These are phyloP conservation scores for Hanseniaspora sp. DNA, from an alignment of 1,139 yeast genomes.

Conservation along the genomic window DNA sequence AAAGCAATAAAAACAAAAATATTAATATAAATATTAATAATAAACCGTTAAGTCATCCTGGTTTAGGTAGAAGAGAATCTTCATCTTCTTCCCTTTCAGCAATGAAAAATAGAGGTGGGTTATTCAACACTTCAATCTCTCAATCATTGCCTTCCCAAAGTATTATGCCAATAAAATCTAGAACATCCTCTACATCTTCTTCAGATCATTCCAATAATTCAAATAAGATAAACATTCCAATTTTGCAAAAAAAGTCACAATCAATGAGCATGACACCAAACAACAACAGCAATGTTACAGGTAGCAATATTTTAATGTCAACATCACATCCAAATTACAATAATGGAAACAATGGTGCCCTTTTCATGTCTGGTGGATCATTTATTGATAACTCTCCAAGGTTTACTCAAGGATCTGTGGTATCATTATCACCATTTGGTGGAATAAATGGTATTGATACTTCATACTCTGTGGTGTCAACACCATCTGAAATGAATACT, in stretches of 20 bases:
- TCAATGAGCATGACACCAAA: slow-evolving; percentile 16
- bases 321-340: slow-evolving; percentile 13
- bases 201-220: slow-evolving; percentile 24
- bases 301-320: slow-evolving; percentile 8
- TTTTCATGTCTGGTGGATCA: slow-evolving; percentile 14
- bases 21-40: background rate
- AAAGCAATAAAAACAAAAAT: slow-evolving; percentile 2
- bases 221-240: slow-evolving; percentile 28
- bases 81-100: slow-evolving; percentile 15
- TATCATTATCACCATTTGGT: background rate
- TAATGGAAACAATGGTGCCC: slow-evolving; percentile 3
- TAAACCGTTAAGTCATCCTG: background rate
- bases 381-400: slow-evolving; percentile 12
- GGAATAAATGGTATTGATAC: slow-evolving; percentile 8
- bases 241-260: slow-evolving; percentile 26
- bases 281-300: background rate
- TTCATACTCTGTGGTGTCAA: slow-evolving; percentile 11
- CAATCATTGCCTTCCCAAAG: background rate
- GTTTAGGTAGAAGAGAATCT: slow-evolving; percentile 11
- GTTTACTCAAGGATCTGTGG: slow-evolving; percentile 10
- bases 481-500: slow-evolving; percentile 13
- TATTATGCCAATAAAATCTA: slow-evolving; percentile 18
- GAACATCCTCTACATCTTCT: slow-evolving; percentile 28
- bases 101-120: slow-evolving; percentile 11
- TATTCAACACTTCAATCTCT: background rate